Base-by-base conservation (phyloP, 2,329 filamentous ascomycete species). In the Curvularia sp. region DNA sequence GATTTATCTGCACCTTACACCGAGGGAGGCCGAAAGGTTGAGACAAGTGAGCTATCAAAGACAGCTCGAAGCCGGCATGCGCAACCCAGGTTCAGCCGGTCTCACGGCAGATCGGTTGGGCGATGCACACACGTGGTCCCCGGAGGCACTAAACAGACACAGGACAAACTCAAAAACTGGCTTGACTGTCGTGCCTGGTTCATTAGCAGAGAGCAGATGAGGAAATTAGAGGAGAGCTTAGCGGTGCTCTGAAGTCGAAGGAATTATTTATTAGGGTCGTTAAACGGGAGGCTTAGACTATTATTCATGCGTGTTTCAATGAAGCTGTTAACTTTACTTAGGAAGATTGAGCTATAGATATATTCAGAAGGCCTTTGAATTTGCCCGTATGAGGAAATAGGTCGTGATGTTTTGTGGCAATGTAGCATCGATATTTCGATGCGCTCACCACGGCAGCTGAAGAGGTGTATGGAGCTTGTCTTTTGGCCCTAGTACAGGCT, bases 371-470 rank as follows among this genome's bases (percentile, higher is more conserved):
- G 2, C 5, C n/a, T 49, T n/a, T n/a, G n/a, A n/a, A n/a, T n/a
- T n/a, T n/a, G n/a, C n/a, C n/a, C n/a, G n/a, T n/a, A n/a, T n/a
- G n/a, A n/a, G n/a, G n/a, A n/a, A n/a, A n/a, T n/a, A n/a, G n/a
- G n/a, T n/a, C 28, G 34, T 53, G 13, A 25, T 32, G 3, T 4
- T 0, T 34, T 12, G n/a, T 27, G 13, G 18, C 23, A 18, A 27
- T 39, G 23, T 2, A 23, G 12, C 10, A 7, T 15, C 9, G 5
- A 12, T 8, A 9, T 9, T 2, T 8, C 9, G 23, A 18, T 19
- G n/a, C n/a, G 18, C 55, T 62, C 70, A 90, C 89, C 86, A 90
- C 32, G 89, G 88, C 36, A 91, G 72, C 66, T 88, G 83, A 55
- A 91, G 78, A 32, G 88, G 88, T 5, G 86, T 89, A 12, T 86